A percentile compares a stretch with the other conserved stretches of the same genome.
These are phyloP conservation scores for Macrolepiota albuminosa DNA, from an alignment of 768 basidiomycete genomes.

Conservation along the genomic window DNA sequence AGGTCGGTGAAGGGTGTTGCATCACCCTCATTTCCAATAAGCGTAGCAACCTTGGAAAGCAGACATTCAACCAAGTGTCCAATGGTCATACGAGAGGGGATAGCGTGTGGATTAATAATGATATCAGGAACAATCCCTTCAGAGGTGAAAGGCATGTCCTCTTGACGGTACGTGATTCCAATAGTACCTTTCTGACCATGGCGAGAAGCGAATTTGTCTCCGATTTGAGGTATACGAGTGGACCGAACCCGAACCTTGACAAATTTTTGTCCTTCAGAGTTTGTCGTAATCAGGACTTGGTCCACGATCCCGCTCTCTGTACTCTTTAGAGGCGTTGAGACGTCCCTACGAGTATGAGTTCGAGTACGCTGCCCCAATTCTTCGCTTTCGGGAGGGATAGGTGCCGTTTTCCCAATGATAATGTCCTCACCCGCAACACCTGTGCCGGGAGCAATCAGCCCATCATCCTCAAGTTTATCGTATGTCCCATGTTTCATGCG, in stretches of 20 bases:
- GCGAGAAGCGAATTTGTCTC: conserved; percentile 99
- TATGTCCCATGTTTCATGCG: conserved; percentile 98
- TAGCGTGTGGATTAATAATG: conserved; percentile 98
- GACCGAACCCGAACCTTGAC: conserved; percentile 97
- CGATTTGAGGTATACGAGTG: conserved; percentile 94
- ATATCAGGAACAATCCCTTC: conserved; percentile 97
- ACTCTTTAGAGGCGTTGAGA: conserved; percentile 95
- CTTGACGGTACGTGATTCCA: conserved; percentile 98
- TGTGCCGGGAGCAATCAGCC: conserved; percentile 92
- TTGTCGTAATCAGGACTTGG: conserved; percentile 95
- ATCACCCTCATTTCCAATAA: conserved; percentile 96
- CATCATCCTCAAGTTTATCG: conserved; percentile 96
- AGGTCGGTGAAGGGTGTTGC: conserved; percentile 98
- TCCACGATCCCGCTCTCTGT: conserved; percentile 98
- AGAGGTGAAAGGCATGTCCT: conserved; percentile 99
- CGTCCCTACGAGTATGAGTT: conserved; percentile 89
- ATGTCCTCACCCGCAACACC: conserved; percentile 96
- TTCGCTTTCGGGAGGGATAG: conserved; percentile 93
- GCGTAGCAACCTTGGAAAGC: conserved; percentile 91
- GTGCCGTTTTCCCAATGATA: conserved; percentile 98
- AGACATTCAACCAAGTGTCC: conserved; percentile 99
- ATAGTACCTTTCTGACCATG: conserved; percentile 99
- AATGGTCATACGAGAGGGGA: conserved; percentile 99
- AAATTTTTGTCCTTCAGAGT: conserved; percentile 94
- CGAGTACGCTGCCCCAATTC: conserved; percentile 96